Conservation (phyloP, 1,284 basidiomycete species). For the Ustilago bromivora region DNA sequence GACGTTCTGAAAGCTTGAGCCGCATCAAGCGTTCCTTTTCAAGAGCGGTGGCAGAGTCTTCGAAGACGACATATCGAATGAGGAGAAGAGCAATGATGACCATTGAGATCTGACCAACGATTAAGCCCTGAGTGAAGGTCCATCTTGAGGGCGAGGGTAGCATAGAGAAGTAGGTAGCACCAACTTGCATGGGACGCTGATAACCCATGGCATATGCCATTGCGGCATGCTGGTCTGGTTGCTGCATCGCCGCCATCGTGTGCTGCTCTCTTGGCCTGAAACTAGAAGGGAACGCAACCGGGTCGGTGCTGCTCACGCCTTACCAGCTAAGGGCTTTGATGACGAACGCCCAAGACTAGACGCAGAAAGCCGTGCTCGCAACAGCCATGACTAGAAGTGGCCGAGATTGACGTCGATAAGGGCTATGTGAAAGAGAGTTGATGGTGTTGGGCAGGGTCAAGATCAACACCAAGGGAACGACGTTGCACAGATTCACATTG, state of each 20-base stretch:
- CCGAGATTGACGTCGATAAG: no score
- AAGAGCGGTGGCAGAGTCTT: constrained; percentile 65
- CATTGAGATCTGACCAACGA: constrained; percentile 73
- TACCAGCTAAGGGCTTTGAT: no score
- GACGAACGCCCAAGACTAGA: no score
- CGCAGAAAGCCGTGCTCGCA: no score
- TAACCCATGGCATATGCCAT: constrained; percentile 21
- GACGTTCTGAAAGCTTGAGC: constrained; percentile 47
- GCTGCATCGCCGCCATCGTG: constrained; percentile 20
- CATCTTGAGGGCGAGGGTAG: constrained; percentile 35
- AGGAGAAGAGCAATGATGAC: constrained; percentile 46
- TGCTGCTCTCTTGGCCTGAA: not conserved
- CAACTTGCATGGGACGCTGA: constrained; percentile 13
- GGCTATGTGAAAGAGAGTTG: no score
- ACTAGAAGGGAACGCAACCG: not conserved
- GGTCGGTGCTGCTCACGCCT: no score
- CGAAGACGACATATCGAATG: constrained; percentile 74
- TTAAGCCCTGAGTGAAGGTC: constrained; percentile 74
- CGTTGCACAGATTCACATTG: not conserved
- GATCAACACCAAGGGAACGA: not conserved
- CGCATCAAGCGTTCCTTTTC: constrained; percentile 52
- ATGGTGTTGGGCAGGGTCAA: no score
- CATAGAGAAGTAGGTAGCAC: constrained; percentile 30
- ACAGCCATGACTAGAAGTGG: no score
- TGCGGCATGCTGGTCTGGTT: constrained; percentile 16